Evolutionary conservation across 2,329 filamentous ascomycete species (phyloP).

Genomic region (Calonectria multiphialidica): DNA sequence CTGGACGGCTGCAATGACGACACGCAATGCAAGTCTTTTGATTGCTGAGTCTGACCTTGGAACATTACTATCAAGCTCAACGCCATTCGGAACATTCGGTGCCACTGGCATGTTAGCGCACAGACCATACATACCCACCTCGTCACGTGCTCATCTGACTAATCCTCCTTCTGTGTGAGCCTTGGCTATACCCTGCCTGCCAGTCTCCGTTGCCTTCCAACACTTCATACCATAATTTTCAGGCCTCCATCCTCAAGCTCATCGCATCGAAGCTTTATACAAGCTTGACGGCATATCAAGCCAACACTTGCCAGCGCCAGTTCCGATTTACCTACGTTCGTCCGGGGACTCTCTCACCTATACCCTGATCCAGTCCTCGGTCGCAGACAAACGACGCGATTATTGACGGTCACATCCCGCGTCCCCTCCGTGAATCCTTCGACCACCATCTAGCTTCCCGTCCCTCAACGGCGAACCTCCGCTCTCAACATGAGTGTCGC

Average conservation of each 20-base stretch:
- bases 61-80: not conserved
- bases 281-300: constrained; percentile 26
- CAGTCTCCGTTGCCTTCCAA: constrained; percentile 41
- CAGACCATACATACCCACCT: constrained; percentile 32
- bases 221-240: constrained; percentile 51
- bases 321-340: not conserved
- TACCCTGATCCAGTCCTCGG: not conserved
- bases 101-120: constrained; percentile 36
- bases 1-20: constrained; percentile 24
- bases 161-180: constrained; percentile 39
- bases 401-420: constrained; percentile 18
- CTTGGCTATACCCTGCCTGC: constrained; percentile 32
- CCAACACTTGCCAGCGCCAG: constrained; percentile 11
- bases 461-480: constrained; percentile 23
- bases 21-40: not conserved
- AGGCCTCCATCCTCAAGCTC: constrained; percentile 46
- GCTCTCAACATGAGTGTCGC: constrained; percentile 62
- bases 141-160: constrained; percentile 46
- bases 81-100: constrained; percentile 37
- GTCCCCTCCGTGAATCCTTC: constrained; percentile 30
- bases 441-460: constrained; percentile 22
- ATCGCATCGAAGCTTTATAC: constrained; percentile 22
- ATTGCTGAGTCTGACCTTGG: not conserved
- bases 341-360: not conserved
- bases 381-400: constrained; percentile 21